Base-by-base conservation (phyloP, 176 grass and related monocot genomes). In the Miscanthus lutarioriparius region DNA sequence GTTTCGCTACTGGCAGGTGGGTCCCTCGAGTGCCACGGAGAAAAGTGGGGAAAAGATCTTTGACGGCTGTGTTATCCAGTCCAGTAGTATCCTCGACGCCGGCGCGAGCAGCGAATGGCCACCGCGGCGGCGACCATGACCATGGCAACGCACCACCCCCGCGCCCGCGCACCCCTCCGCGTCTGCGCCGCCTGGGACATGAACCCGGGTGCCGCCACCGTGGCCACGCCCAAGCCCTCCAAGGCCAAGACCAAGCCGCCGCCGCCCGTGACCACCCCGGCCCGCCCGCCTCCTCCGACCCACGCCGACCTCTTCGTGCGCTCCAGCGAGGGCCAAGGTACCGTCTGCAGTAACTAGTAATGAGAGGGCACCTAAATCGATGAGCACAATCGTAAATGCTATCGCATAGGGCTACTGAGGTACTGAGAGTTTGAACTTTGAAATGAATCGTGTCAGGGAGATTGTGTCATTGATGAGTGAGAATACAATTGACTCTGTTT, bases 141-240 rank as follows among this genome's bases (percentile, higher is more conserved):
- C 23, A 51, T 79, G 66, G 36, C 73, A 10, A 58, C 79, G 43
- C 88, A 41, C 58, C 67, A 64, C 39, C 82, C 33, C 14, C 71
- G 54, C 14, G 22, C 75, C 20, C 66, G 65, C 23, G 33, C 56
- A 36, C 56, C 64, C 66, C 72, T 86, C 70, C 58, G 4, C 61
- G 70, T 87, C 47, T 70, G 74, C 36, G 88, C 88, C 7, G 88
- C 88, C 44, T 90, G 88, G 88, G 88, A 90, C 84, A 90, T 86
- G 83, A 90, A 86, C 79, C 88, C 88, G 0, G 73, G 74, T 6
- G 83, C 74, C 22, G 58, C 83, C 27, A 48, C 88, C 74, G 36
- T 86, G 45, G 16, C 80, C 38, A 23, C 37, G 67, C 79, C 79
- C 38, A 92, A 83, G 84, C 73, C 87, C 27, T 80, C 87, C 54